Evolutionary conservation across 2,329 filamentous ascomycete species (phyloP), one percentile per base, ranked within the genome.

Genomic region (Colletotrichum cordylinicola): DNA sequence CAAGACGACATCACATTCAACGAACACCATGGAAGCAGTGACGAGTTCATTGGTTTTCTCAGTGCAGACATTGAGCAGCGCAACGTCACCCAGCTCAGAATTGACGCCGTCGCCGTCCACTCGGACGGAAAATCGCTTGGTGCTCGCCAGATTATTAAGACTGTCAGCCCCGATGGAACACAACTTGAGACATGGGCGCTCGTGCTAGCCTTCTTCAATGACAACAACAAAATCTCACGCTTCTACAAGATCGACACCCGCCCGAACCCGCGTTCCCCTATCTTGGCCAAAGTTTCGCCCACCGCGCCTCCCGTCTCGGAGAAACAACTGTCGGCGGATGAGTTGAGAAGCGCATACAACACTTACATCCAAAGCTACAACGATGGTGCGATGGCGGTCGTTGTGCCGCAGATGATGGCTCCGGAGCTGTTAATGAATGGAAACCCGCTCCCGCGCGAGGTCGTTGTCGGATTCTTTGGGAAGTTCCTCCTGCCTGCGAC

Each of bases 351-450:
- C 5, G 15, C 24, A 12, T 71, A 74, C 61, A 52, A 33, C 27
- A 33, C 33, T 6, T 71, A 74, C 37, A 74, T 74, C 61, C 48
- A 66, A 9, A 71, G 67, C 18, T 71, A 67, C 67, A 72, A 74
- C 52, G 18, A 52, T 6, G 72, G 72, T 3, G 43, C 48, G 10
- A 52, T 67, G 60, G 21, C 27, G 48, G 21, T 21, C 2, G 61
- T 61, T 12, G 10, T 74, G 2, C 60, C 67, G n/a, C 48, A 27
- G 68, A 31, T 16, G 60, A 71, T 48, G 52, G 29, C 67, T 2
- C 21, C 48, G 18, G n/a, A 16, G 3, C 9, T 73, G 3, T 24
- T 29, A 3, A 24, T 71, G 48, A 56, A 71, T 6, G 72, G 72
- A 2, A 48, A 48, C 1, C 18, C n/a, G 29, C 9, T 37, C 13